Conservation (phyloP, 441 rosid species). For the Gossypium schwendimanii region DNA sequence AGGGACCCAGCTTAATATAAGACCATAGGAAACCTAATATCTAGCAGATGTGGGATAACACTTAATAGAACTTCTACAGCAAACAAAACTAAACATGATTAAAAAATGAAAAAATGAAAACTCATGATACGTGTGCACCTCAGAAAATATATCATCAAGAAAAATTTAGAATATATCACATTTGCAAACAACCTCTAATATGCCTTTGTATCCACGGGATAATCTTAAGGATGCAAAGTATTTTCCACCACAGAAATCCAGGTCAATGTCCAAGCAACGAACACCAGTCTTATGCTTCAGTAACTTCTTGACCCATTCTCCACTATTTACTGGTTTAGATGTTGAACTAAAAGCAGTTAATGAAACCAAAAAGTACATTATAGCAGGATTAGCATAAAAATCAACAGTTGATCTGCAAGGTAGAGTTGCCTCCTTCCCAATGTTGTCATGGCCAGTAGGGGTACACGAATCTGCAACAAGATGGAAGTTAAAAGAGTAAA, state of each 20-base stretch:
- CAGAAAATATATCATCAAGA: background rate
- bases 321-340: constrained; percentile 80
- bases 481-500: constrained; percentile 18
- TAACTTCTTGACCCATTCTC: constrained; percentile 85
- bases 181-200: constrained; percentile 62
- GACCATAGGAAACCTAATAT: background rate
- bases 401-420: constrained; percentile 64
- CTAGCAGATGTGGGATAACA: background rate
- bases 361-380: constrained; percentile 61
- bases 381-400: constrained; percentile 78
- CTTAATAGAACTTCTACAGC: background rate
- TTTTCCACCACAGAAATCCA: constrained; percentile 85
- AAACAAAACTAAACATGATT: background rate
- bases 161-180: constrained; percentile 8
- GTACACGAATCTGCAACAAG: constrained; percentile 46
- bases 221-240: constrained; percentile 70
- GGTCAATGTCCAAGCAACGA: constrained; percentile 59
- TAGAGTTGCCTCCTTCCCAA: constrained; percentile 76
- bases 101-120: background rate
- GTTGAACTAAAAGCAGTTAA: constrained; percentile 52
- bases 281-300: constrained; percentile 52
- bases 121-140: background rate
- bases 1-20: background rate
- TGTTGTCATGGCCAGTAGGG: constrained; percentile 29
- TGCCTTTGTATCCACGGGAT: constrained; percentile 79